Conservation (phyloP, 2,329 filamentous ascomycete genomes). For the Neofusicoccum ribis region DNA sequence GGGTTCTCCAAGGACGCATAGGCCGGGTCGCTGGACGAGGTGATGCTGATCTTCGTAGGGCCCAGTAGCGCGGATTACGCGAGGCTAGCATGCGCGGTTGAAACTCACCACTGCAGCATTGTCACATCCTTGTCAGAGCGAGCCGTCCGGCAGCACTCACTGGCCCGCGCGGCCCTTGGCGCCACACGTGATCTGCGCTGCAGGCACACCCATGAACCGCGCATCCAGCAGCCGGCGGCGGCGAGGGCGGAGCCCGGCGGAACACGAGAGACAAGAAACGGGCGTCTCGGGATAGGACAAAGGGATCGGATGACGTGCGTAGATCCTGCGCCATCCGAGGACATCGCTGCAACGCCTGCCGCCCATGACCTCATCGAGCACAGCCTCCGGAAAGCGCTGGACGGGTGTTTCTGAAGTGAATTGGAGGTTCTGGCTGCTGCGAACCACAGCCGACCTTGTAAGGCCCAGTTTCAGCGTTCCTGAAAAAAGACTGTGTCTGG, state of each 20-base stretch:
- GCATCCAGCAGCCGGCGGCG: neutral
- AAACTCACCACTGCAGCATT: slow-evolving; percentile 15
- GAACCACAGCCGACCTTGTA: neutral
- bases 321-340: slow-evolving; percentile 9
- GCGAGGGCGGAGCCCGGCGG: slow-evolving; percentile 7
- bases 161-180: slow-evolving; percentile 1
- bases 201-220: slow-evolving; percentile 6
- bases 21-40: slow-evolving; percentile 1
- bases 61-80: slow-evolving; percentile 8
- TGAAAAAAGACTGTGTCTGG: neutral
- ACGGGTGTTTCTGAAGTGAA: neutral
- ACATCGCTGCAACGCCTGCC: neutral
- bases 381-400: neutral
- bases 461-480: slow-evolving; percentile 11
- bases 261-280: slow-evolving; percentile 13
- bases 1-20: slow-evolving; percentile 4
- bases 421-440: neutral
- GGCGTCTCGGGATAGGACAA: slow-evolving; percentile 5
- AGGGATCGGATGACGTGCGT: slow-evolving; percentile 10
- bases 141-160: neutral
- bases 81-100: slow-evolving; percentile 14
- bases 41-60: slow-evolving; percentile 11
- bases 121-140: slow-evolving; percentile 15
- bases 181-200: neutral
- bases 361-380: slow-evolving; percentile 9